Percentiles rank a stretch among this genome's conserved stretches.
These are phyloP conservation scores for Exutisphaerella laricina DNA, from an alignment of 2,329 filamentous ascomycete genomes.

Conservation along the genomic window DNA sequence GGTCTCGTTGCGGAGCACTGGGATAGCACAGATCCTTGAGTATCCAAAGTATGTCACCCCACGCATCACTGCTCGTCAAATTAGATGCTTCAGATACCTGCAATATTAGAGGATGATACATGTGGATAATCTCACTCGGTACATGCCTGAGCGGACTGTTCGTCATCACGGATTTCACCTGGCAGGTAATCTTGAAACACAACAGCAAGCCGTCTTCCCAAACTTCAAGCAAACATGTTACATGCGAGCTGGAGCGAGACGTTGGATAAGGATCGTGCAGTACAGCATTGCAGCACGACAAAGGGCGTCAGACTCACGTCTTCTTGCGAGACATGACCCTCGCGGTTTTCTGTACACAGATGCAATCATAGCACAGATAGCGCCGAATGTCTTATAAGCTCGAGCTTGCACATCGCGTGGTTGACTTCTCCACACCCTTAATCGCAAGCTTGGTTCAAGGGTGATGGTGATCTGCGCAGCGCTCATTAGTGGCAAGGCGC, in stretches of 20 bases:
- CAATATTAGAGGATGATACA: slow-evolving; percentile 1
- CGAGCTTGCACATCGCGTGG: slow-evolving; percentile 6
- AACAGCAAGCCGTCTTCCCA: slow-evolving; percentile 3
- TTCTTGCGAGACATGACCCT: slow-evolving; percentile 13
- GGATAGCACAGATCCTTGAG: too few relatives aligned
- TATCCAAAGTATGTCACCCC: too few relatives aligned
- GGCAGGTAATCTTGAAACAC: slow-evolving; percentile 6
- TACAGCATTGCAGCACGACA: slow-evolving; percentile 6
- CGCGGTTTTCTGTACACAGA: slow-evolving; percentile 10
- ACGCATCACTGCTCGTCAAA: too few relatives aligned
- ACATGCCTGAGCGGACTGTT: not conserved
- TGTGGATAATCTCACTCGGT: slow-evolving; percentile 7
- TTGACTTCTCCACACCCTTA: slow-evolving; percentile 6
- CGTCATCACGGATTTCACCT: not conserved
- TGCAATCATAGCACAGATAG: slow-evolving; percentile 13
- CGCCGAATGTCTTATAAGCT: slow-evolving; percentile 3
- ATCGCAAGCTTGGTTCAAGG: not conserved
- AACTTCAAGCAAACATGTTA: slow-evolving; percentile 8
- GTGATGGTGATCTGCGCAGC: slow-evolving; percentile 9
- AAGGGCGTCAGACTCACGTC: slow-evolving; percentile 10
- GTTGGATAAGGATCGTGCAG: not conserved
- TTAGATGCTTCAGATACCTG: too few relatives aligned
- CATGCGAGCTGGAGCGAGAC: slow-evolving; percentile 5
- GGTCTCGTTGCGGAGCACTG: too few relatives aligned
- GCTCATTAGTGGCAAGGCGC: not conserved